A percentile compares a stretch with the other conserved stretches of the same genome.
Evolutionary conservation across 176 grass and related monocot genomes (phyloP).

Genomic region (Miscanthus lutarioriparius): DNA sequence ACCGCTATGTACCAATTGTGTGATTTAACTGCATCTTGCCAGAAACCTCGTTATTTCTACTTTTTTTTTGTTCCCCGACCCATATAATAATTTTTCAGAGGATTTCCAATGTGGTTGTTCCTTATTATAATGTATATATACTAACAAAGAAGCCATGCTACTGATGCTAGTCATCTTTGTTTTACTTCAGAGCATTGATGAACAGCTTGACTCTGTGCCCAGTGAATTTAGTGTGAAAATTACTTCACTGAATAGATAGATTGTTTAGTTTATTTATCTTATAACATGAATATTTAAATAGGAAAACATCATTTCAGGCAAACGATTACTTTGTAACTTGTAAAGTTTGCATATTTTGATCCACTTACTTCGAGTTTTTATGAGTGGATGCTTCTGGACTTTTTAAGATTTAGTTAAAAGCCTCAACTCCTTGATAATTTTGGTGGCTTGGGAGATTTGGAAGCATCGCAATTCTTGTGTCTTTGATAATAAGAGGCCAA

Average conservation of each 20-base stretch:
- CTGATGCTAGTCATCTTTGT: background rate
- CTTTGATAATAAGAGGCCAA: too few relatives aligned
- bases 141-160: background rate
- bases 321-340: background rate
- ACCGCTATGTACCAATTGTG: background rate
- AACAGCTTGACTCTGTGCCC: background rate
- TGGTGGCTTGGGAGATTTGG: too few relatives aligned
- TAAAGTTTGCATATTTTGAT: background rate
- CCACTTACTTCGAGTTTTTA: background rate
- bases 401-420: background rate
- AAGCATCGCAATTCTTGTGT: too few relatives aligned
- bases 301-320: background rate
- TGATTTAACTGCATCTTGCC: conserved; percentile 22
- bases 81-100: background rate
- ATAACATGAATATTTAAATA: background rate
- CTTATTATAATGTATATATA: background rate
- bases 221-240: background rate
- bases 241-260: background rate
- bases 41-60: background rate
- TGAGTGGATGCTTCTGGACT: background rate
- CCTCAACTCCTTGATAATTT: too few relatives aligned
- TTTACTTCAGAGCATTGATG: background rate
- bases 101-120: background rate
- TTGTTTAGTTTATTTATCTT: background rate
- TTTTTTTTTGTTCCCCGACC: background rate